Conservation (phyloP, 164 flowering plant genomes). For the Chimonanthus salicifolius region DNA sequence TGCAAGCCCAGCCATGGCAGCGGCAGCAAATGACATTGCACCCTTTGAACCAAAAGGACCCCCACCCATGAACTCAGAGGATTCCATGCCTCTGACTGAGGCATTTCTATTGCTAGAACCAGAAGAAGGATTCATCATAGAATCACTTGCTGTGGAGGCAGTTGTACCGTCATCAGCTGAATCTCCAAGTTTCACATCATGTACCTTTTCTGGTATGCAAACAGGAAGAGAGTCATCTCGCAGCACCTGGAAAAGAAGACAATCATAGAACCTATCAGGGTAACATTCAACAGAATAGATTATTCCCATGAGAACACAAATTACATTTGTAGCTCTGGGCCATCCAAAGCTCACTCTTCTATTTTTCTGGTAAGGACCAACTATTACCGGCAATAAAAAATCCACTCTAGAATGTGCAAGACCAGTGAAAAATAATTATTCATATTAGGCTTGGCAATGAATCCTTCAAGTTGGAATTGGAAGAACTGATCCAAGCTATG, state of each 20-base stretch:
- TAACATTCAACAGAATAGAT: neutral
- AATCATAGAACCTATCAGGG: neutral
- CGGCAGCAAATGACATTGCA: slow-evolving; percentile 95
- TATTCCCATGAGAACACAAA: neutral
- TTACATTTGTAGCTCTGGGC: neutral
- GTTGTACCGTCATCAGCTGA: slow-evolving; percentile 52
- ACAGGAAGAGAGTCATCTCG: slow-evolving; percentile 73
- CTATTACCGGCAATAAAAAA: too few species aligned
- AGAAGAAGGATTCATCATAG: slow-evolving; percentile 51
- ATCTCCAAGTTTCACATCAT: slow-evolving; percentile 91
- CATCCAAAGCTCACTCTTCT: neutral
- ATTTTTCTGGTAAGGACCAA: too few species aligned
- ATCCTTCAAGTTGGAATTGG: neutral
- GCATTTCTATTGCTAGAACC: slow-evolving; percentile 66
- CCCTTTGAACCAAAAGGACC: slow-evolving; percentile 74
- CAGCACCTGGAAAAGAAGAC: slow-evolving; percentile 50
- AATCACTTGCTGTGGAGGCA: slow-evolving; percentile 50
- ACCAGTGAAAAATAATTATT: neutral
- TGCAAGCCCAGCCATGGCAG: slow-evolving; percentile 95
- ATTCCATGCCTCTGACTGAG: slow-evolving; percentile 45
- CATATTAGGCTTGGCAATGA: too few species aligned
- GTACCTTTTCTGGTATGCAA: slow-evolving; percentile 81
- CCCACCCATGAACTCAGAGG: slow-evolving; percentile 55
- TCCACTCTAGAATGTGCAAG: neutral
- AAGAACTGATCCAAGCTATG: too few species aligned